Conservation (phyloP, 495 filamentous ascomycete genomes). For the Penicillium parvum region DNA sequence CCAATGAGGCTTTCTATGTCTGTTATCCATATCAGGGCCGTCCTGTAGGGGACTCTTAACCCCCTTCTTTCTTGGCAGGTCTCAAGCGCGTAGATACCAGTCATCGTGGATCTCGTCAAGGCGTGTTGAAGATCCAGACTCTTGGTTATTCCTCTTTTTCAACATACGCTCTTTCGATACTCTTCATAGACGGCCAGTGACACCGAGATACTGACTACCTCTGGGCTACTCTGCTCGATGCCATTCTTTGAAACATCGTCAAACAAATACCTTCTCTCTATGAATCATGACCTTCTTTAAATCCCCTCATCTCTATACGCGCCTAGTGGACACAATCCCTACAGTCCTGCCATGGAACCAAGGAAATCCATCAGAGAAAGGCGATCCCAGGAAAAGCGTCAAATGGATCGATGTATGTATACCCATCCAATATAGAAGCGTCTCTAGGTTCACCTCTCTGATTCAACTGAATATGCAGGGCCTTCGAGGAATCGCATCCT, state of each 20-base stretch:
- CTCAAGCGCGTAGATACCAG: background rate
- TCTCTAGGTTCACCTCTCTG: too few species aligned
- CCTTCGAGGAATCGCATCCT: slow-evolving; percentile 60
- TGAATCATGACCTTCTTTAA: background rate
- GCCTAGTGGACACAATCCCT: slow-evolving; percentile 26
- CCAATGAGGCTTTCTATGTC: background rate
- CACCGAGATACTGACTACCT: too few species aligned
- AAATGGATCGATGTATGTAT: slow-evolving; percentile 67
- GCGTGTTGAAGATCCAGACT: too few species aligned
- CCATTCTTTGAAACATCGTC: background rate
- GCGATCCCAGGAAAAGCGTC: slow-evolving; percentile 53
- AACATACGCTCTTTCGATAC: too few species aligned
- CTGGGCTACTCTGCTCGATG: too few species aligned
- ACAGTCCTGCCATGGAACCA: slow-evolving; percentile 29
- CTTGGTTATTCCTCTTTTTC: too few species aligned
- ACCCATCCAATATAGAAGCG: background rate
- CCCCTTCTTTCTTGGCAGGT: slow-evolving; percentile 26
- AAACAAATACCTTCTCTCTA: too few species aligned
- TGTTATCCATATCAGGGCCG: background rate
- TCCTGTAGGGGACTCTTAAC: background rate
- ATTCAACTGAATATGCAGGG: slow-evolving; percentile 49
- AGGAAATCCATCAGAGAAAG: slow-evolving; percentile 25
- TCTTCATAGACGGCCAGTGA: too few species aligned
- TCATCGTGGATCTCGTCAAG: too few species aligned
- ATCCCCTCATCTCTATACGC: slow-evolving; percentile 29